A percentile compares a stretch with the other conserved stretches of the same genome.
Evolutionary conservation across 2,329 filamentous ascomycete genomes (phyloP).

Genomic region (Mollisia scopiformis): DNA sequence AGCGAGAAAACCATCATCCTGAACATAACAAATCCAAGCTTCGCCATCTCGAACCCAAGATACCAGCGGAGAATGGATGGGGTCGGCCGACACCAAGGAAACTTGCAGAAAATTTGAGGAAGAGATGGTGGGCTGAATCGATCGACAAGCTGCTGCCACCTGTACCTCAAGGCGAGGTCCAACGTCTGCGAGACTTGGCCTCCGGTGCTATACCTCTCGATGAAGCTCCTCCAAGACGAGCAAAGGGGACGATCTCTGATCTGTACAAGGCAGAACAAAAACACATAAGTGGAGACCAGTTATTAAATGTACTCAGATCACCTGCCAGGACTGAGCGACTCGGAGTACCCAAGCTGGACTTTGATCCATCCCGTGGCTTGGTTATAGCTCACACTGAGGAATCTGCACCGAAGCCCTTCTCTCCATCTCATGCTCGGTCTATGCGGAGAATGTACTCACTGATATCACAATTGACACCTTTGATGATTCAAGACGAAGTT

Average conservation of each 20-base stretch:
- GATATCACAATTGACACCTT: conserved; percentile 48
- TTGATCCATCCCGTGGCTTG: not conserved
- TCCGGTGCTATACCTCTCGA: conserved; percentile 34
- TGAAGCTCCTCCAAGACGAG: conserved; percentile 26
- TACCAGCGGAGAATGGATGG: conserved; percentile 53
- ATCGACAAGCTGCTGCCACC: conserved; percentile 57
- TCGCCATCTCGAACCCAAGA: conserved; percentile 32
- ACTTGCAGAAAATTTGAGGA: conserved; percentile 46
- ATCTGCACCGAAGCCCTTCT: not conserved
- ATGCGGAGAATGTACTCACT: conserved; percentile 52
- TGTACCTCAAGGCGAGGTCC: conserved; percentile 56
- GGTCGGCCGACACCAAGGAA: conserved; percentile 47
- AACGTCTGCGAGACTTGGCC: conserved; percentile 52
- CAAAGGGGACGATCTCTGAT: not conserved
- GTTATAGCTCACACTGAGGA: not conserved
- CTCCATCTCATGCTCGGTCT: conserved; percentile 35
- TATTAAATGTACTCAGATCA: conserved; percentile 1
- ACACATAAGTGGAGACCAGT: not conserved
- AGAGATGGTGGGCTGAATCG: conserved; percentile 50
- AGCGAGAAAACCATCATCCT: conserved; percentile 21
- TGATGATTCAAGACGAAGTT: conserved; percentile 39
- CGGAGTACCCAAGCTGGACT: not conserved
- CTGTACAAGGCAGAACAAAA: not conserved
- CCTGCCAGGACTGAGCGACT: not conserved
- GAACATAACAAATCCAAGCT: conserved; percentile 18